Percentiles rank a stretch among this genome's conserved stretches.
These are phyloP conservation scores for Trifolium dubium DNA, from an alignment of 306 rosid genomes.

Conservation along the genomic window DNA sequence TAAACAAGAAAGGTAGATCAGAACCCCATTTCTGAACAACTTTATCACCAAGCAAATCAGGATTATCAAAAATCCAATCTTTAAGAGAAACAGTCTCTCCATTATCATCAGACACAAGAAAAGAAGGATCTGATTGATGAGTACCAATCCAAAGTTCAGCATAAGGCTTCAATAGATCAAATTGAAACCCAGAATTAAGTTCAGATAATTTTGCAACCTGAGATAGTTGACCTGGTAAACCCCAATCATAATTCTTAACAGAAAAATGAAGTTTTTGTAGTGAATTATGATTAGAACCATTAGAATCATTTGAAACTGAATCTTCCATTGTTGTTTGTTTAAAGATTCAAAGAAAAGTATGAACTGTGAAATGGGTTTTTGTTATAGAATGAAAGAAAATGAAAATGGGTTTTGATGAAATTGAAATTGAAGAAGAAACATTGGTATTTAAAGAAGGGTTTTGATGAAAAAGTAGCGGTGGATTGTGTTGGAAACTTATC, in stretches of 20 bases:
- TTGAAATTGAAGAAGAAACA: slow-evolving; percentile 25
- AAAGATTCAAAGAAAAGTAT: background rate
- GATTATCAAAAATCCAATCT: slow-evolving; percentile 74
- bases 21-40: slow-evolving; percentile 76
- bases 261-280: slow-evolving; percentile 66
- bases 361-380: background rate
- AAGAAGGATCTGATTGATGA: slow-evolving; percentile 88
- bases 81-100: slow-evolving; percentile 53
- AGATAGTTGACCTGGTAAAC: slow-evolving; percentile 60
- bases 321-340: slow-evolving; percentile 29
- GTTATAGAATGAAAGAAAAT: slow-evolving; percentile 17
- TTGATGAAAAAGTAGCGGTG: slow-evolving; percentile 19
- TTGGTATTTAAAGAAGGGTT: background rate
- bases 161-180: slow-evolving; percentile 63
- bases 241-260: slow-evolving; percentile 91
- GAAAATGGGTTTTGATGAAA: background rate
- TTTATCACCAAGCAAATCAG: slow-evolving; percentile 70
- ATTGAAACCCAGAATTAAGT: slow-evolving; percentile 57
- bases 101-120: slow-evolving; percentile 42
- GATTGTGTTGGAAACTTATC: slow-evolving; percentile 23
- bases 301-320: background rate
- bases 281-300: background rate
- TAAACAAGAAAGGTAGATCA: slow-evolving; percentile 88
- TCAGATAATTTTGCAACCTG: slow-evolving; percentile 68
- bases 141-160: slow-evolving; percentile 99